phyloP scores from a whole-genome alignment of 805 yeast genomes.

The Debaryomyces tyrocola region DNA sequence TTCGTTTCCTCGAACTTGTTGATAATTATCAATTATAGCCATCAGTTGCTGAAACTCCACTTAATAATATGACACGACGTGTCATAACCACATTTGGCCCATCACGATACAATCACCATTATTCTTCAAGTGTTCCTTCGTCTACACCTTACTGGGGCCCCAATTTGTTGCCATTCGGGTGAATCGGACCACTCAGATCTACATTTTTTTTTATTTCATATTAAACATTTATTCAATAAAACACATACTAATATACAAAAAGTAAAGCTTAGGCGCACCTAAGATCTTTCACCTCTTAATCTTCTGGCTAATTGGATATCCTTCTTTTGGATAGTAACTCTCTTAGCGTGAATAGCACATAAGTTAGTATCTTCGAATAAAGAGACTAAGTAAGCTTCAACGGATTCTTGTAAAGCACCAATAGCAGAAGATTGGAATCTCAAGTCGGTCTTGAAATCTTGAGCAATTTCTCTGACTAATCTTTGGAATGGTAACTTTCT shows the following conservation, averaged over 20 bases:
- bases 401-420: conserved; percentile 49
- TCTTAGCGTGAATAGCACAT: conserved; percentile 51
- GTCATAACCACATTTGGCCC: background rate
- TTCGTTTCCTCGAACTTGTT: too few species aligned
- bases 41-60: background rate
- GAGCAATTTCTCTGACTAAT: conserved; percentile 49
- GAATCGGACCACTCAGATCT: background rate
- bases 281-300: conserved; percentile 50
- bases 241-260: conserved; percentile 10
- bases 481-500: conserved; percentile 50
- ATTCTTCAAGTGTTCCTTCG: too few species aligned
- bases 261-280: conserved; percentile 10
- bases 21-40: too few species aligned
- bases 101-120: background rate
- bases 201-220: background rate
- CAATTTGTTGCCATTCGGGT: background rate
- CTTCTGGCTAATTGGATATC: conserved; percentile 50
- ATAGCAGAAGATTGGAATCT: conserved; percentile 49
- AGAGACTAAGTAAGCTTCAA: conserved; percentile 48
- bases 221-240: conserved; percentile 7
- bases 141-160: background rate
- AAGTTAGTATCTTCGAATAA: conserved; percentile 49
- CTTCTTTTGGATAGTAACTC: conserved; percentile 49
- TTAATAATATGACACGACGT: background rate
- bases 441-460: conserved; percentile 47